Evolutionary conservation across 1,139 yeast genomes (phyloP).

Genomic region (Suhomyces choctaworum): DNA sequence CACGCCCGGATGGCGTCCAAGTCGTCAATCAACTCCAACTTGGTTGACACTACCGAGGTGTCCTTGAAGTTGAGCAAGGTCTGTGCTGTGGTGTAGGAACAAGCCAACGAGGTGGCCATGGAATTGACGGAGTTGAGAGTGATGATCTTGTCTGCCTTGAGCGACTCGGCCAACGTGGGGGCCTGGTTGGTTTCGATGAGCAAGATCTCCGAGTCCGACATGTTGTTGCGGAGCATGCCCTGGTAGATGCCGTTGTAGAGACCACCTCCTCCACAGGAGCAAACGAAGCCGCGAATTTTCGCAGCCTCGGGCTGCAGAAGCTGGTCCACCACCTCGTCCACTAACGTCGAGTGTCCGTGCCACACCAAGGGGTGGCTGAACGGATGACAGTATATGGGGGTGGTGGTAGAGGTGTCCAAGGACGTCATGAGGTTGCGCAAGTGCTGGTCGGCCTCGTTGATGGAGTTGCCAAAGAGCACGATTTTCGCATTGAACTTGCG

Average conservation of each 20-base stretch:
- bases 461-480: slow-evolving; percentile 53
- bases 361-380: slow-evolving; percentile 63
- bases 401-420: slow-evolving; percentile 15
- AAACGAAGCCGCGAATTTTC: slow-evolving; percentile 57
- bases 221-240: slow-evolving; percentile 49
- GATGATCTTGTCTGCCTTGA: slow-evolving; percentile 47
- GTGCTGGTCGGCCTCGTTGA: slow-evolving; percentile 66
- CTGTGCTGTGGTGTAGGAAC: slow-evolving; percentile 52
- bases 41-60: slow-evolving; percentile 34
- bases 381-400: slow-evolving; percentile 67
- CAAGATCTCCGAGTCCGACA: slow-evolving; percentile 20
- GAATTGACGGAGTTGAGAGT: slow-evolving; percentile 49
- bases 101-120: slow-evolving; percentile 62
- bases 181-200: slow-evolving; percentile 59
- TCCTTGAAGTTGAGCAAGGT: slow-evolving; percentile 45
- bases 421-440: slow-evolving; percentile 29
- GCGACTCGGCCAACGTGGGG: slow-evolving; percentile 53
- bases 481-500: slow-evolving; percentile 55
- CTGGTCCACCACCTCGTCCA: slow-evolving; percentile 56
- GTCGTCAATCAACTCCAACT: slow-evolving; percentile 53
- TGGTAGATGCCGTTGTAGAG: slow-evolving; percentile 60
- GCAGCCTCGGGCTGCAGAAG: slow-evolving; percentile 22
- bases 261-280: slow-evolving; percentile 80
- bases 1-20: slow-evolving; percentile 54
- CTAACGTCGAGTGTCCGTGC: slow-evolving; percentile 65